Conservation (phyloP, 345 rosid genomes). For the Murraya koenigii region DNA sequence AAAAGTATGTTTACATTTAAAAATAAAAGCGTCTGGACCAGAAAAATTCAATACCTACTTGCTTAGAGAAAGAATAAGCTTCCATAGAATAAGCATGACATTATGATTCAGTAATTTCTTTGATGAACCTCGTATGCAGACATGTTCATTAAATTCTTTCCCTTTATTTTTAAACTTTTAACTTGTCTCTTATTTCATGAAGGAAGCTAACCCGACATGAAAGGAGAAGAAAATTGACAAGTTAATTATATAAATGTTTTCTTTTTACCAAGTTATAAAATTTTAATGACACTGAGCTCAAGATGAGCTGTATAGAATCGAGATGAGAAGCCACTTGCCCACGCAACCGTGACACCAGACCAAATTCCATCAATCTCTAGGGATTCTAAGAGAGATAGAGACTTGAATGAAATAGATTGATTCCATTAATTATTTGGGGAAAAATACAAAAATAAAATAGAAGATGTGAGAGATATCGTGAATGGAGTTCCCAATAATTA, state of each 20-base stretch:
- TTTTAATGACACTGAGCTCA: not conserved
- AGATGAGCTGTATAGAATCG: constrained; percentile 10
- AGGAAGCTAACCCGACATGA: not conserved
- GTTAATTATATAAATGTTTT: not conserved
- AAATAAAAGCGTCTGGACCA: no score
- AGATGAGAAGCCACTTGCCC: constrained; percentile 33
- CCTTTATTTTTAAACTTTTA: not conserved
- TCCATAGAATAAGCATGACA: no score
- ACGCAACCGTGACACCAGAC: constrained; percentile 65
- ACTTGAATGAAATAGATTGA: constrained; percentile 4
- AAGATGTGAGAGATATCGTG: constrained; percentile 4
- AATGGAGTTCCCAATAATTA: constrained; percentile 13
- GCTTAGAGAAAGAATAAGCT: no score
- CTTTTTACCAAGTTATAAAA: not conserved
- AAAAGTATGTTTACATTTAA: no score
- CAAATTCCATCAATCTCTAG: constrained; percentile 48
- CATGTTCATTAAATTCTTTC: not conserved
- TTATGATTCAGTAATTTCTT: not conserved
- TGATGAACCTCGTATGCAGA: not conserved
- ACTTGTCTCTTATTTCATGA: not conserved
- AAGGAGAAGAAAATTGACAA: not conserved
- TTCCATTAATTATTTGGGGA: not conserved
- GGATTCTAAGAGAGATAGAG: constrained; percentile 17
- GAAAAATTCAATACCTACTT: no score
- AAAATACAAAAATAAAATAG: not conserved